phyloP scores from a whole-genome alignment of 2,329 filamentous ascomycete species.

The Penicillium crustosum region DNA sequence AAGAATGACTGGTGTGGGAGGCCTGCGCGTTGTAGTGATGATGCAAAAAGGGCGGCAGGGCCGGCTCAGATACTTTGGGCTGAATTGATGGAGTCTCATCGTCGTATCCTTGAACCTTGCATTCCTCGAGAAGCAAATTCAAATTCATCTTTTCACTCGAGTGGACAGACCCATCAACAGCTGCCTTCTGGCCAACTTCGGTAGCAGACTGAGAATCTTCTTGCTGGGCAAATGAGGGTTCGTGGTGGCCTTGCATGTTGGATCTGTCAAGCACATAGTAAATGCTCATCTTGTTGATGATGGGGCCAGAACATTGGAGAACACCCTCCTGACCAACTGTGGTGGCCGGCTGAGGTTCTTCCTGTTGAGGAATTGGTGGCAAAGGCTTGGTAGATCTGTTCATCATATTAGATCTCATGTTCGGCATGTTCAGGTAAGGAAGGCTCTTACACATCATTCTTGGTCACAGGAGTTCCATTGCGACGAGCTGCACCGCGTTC shows the following conservation, averaged over 20 bases:
- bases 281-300: background rate
- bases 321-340: background rate
- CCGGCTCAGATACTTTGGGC: background rate
- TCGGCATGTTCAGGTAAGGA: background rate
- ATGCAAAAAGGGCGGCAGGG: background rate
- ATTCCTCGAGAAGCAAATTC: background rate
- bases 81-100: background rate
- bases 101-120: background rate
- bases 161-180: background rate
- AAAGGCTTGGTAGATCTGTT: background rate
- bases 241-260: background rate
- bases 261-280: background rate
- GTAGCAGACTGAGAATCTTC: background rate
- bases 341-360: background rate
- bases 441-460: background rate
- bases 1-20: background rate
- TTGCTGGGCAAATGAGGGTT: background rate
- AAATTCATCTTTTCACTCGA: background rate
- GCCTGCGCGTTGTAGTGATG: background rate
- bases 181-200: background rate
- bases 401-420: background rate
- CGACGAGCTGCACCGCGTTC: background rate
- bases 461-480: background rate
- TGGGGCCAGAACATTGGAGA: background rate
- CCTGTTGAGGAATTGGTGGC: background rate